Evolutionary conservation across 2,329 filamentous ascomycete genomes (phyloP).

Genomic region (Hyphodiscus sp.): DNA sequence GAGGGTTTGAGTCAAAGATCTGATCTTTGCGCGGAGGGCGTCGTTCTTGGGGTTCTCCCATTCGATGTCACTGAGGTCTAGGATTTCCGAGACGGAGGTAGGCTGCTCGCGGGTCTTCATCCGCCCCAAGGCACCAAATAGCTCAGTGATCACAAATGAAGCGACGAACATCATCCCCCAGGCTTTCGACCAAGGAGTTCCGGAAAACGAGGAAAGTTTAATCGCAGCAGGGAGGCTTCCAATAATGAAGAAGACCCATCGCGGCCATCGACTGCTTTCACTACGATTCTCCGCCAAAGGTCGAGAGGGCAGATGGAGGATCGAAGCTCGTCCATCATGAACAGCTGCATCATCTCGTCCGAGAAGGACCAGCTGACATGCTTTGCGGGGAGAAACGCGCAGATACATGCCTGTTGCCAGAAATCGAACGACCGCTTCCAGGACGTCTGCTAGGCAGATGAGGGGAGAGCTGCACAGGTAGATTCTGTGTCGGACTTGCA

Average conservation of each 20-base stretch:
- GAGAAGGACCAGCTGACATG: neutral
- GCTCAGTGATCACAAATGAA: constrained; percentile 5
- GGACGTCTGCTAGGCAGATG: constrained; percentile 9
- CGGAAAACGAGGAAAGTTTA: constrained; percentile 14
- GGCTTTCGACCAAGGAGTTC: constrained; percentile 8
- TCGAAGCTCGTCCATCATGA: neutral
- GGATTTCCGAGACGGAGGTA: too few species aligned
- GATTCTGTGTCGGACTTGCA: constrained; percentile 7
- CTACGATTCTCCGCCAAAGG: too few species aligned
- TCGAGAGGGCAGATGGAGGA: neutral
- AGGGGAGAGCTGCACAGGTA: constrained; percentile 14
- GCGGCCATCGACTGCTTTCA: constrained; percentile 1
- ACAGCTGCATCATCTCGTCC: neutral
- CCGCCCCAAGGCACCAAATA: neutral
- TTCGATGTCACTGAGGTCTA: too few species aligned
- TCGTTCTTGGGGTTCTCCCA: too few species aligned
- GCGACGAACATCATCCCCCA: constrained; percentile 11
- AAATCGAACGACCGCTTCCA: constrained; percentile 8
- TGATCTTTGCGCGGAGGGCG: too few species aligned
- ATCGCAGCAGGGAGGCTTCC: constrained; percentile 9
- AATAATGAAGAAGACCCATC: constrained; percentile 13
- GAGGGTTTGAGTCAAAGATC: too few species aligned
- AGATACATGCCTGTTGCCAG: neutral
- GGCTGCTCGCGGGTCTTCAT: too few species aligned
- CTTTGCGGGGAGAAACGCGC: neutral